Evolutionary conservation across 345 rosid genomes (phyloP).

Genomic region (Salix purpurea): DNA sequence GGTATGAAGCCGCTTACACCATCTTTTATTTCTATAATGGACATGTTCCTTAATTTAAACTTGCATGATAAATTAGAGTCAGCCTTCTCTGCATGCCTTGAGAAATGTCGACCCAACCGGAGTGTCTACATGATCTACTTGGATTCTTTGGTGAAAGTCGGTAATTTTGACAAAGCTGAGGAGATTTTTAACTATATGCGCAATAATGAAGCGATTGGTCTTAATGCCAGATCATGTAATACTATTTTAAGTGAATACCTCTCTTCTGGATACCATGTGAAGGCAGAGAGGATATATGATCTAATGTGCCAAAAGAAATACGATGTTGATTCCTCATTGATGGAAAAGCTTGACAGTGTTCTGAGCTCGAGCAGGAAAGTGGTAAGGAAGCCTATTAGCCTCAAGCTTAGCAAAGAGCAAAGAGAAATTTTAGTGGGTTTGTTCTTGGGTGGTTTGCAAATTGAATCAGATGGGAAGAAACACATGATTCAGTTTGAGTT

Average conservation of each 20-base stretch:
- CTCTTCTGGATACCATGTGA: slow-evolving; percentile 45
- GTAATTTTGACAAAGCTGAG: slow-evolving; percentile 58
- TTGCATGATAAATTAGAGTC: slow-evolving; percentile 51
- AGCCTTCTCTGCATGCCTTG: slow-evolving; percentile 51
- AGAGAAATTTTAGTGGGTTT: slow-evolving; percentile 80
- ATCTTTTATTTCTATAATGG: slow-evolving; percentile 48
- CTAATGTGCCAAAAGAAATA: slow-evolving; percentile 66
- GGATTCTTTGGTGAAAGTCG: slow-evolving; percentile 55
- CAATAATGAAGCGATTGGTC: slow-evolving; percentile 41
- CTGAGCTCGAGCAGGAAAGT: slow-evolving; percentile 50
- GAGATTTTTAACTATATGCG: slow-evolving; percentile 58
- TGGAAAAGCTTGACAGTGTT: slow-evolving; percentile 60
- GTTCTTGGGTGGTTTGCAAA: slow-evolving; percentile 71
- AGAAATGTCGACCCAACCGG: slow-evolving; percentile 60
- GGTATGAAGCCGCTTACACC: slow-evolving; percentile 69
- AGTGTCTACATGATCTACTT: slow-evolving; percentile 56
- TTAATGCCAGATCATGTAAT: slow-evolving; percentile 60
- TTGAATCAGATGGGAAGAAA: slow-evolving; percentile 60
- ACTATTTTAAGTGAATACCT: slow-evolving; percentile 53
- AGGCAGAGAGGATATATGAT: slow-evolving; percentile 61
- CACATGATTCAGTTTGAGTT: slow-evolving; percentile 61
- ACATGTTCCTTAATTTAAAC: slow-evolving; percentile 52
- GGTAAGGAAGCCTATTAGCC: slow-evolving; percentile 49
- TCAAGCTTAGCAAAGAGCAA: slow-evolving; percentile 74
- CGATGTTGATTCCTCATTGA: slow-evolving; percentile 46